Base-by-base conservation (phyloP, 768 basidiomycete genomes). In the Pleurotus pulmonarius region DNA sequence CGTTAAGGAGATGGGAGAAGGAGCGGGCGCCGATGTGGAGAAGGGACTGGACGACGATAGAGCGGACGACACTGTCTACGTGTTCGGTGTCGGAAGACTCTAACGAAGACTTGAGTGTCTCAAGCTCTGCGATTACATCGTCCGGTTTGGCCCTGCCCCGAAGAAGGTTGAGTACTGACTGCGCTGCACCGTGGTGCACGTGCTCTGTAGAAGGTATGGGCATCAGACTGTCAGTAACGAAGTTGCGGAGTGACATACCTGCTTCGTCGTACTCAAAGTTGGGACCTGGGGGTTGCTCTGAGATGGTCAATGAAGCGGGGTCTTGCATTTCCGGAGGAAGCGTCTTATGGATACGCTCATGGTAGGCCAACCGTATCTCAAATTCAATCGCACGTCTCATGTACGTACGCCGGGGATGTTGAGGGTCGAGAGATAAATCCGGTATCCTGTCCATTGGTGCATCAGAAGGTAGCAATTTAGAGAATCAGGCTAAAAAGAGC, bases 1-100 rank as follows among this genome's bases (percentile, higher is more conserved):
- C 95, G 65, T 98, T 98, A 61, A 98, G 83, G 63, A 98, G 87
- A 71, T 99, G 97, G 0, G 95, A 98, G 77, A 99, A 98, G 3
- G 95, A 97, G 13, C 97, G 87, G 2, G 91, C 86, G 51, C 97
- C 97, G 58, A 98, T 90, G 67, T 91, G 86, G 5, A 98, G 80
- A 4, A 98, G 80, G 11, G 91, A 92, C 63, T 98, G 94, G 46
- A 92, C 78, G 15, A 90, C 79, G 61, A 98, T 88, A 25, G 89
- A 86, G 20, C 92, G 86, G 40, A 88, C 75, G 51, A 86, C 70
- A 15, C 75, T 65, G 62, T 91, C 87, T 12, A 92, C 79, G 56
- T 88, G 86, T 59, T 74, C 64, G 6, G 77, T 79, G 13, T 83
- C 80, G 15, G 80, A 78, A 29, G 81, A 79, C 55, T 88, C 83